Evolutionary conservation across 2,329 filamentous ascomycete genomes (phyloP).

Genomic region (Fusarium burgessii): DNA sequence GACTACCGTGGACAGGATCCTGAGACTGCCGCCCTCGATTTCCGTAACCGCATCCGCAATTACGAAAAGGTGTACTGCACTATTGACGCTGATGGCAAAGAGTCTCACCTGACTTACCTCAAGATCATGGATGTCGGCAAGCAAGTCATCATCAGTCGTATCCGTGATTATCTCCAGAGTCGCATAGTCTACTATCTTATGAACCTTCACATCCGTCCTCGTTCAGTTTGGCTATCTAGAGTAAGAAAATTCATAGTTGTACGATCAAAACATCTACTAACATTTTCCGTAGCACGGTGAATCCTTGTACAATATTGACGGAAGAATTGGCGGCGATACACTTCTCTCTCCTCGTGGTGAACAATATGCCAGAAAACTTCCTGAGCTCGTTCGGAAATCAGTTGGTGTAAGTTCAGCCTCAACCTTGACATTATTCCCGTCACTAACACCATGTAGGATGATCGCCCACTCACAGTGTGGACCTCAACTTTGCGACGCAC

Average conservation of each 20-base stretch:
- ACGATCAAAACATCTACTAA: conserved; percentile 7
- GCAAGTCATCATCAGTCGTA: conserved; percentile 97
- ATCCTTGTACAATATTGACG: conserved; percentile 89
- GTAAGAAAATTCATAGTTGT: conserved; percentile 63
- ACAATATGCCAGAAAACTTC: conserved; percentile 86
- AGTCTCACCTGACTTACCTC: conserved; percentile 90
- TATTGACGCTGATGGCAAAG: conserved; percentile 83
- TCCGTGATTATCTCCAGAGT: conserved; percentile 96
- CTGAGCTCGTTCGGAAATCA: conserved; percentile 85
- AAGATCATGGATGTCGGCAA: conserved; percentile 97
- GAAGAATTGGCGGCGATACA: conserved; percentile 93
- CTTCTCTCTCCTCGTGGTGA: conserved; percentile 87
- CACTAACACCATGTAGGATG: conserved; percentile 58
- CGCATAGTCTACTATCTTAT: conserved; percentile 98
- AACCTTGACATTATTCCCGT: background rate
- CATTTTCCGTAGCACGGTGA: conserved; percentile 79
- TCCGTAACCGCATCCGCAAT: conserved; percentile 92
- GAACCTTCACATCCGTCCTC: conserved; percentile 96
- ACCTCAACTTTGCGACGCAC: conserved; percentile 79
- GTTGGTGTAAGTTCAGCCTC: conserved; percentile 74
- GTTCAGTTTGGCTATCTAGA: conserved; percentile 95
- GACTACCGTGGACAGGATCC: conserved; percentile 96
- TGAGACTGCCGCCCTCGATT: conserved; percentile 89
- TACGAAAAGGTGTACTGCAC: conserved; percentile 98
- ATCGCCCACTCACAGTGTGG: conserved; percentile 72